Evolutionary conservation across 768 basidiomycete species (phyloP).

Genomic region (Mycena chlorophos): DNA sequence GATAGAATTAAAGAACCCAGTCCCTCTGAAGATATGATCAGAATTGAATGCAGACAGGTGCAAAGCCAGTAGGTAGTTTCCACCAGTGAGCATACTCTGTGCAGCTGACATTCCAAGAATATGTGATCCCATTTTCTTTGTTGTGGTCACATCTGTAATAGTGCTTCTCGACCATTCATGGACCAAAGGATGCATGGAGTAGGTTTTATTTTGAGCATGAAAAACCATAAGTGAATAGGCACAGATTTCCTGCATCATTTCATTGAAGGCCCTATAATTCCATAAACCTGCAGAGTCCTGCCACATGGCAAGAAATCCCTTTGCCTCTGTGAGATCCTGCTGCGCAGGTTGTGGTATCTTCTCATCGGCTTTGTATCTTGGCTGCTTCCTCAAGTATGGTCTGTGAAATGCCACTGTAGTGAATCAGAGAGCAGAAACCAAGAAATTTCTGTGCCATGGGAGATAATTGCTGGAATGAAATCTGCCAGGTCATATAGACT

Average conservation of each 20-base stretch:
- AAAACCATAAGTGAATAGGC: not conserved
- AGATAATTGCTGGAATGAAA: no score
- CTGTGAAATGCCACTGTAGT: no score
- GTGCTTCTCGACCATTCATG: not conserved
- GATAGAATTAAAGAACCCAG: no score
- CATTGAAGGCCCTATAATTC: not conserved
- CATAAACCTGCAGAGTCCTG: not conserved
- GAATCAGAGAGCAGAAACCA: no score
- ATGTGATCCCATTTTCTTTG: not conserved
- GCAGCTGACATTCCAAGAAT: not conserved
- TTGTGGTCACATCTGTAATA: not conserved
- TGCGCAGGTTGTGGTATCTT: no score
- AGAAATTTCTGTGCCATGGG: no score
- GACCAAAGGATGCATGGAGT: not conserved
- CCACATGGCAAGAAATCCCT: not conserved
- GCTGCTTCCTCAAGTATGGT: no score
- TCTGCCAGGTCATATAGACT: no score
- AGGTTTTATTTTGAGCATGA: not conserved
- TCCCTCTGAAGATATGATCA: not conserved
- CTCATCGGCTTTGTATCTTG: no score
- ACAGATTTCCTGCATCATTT: not conserved
- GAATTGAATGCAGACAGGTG: not conserved
- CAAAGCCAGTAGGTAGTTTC: not conserved
- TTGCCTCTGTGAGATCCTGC: no score
- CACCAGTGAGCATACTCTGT: not conserved